These are phyloP conservation scores for Pezicula radicicola DNA, from an alignment of 2,329 filamentous ascomycete species.

Conservation along the genomic window DNA sequence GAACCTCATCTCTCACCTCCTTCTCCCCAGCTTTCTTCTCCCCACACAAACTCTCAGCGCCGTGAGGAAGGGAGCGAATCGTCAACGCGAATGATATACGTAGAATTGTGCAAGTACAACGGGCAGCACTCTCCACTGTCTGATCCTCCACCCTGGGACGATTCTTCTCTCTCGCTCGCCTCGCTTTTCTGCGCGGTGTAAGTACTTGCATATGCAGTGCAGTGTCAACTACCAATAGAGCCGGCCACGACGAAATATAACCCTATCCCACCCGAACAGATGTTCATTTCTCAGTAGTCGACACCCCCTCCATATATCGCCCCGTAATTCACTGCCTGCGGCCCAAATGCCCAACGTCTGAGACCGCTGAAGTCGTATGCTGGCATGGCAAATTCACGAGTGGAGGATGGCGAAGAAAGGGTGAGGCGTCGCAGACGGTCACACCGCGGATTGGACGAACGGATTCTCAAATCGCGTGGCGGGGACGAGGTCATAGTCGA, in stretches of 20 bases:
- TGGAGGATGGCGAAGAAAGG: slow-evolving; percentile 11
- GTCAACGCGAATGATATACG: too few relatives aligned
- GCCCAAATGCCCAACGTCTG: slow-evolving; percentile 12
- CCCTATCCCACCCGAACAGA: slow-evolving; percentile 18
- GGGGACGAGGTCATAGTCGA: slow-evolving; percentile 17
- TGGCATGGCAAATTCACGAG: slow-evolving; percentile 16
- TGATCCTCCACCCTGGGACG: neutral
- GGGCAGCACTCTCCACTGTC: neutral
- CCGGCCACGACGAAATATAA: neutral
- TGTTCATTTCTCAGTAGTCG: slow-evolving; percentile 14
- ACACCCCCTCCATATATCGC: neutral
- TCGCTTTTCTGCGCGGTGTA: neutral
- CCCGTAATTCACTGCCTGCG: neutral
- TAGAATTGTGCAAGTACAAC: neutral
- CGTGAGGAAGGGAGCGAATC: too few relatives aligned
- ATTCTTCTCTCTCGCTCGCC: neutral
- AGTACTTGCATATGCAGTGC: slow-evolving; percentile 1
- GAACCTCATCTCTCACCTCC: too few relatives aligned
- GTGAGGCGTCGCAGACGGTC: slow-evolving; percentile 13
- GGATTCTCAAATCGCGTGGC: slow-evolving; percentile 14
- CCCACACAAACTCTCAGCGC: too few relatives aligned
- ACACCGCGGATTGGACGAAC: slow-evolving; percentile 20
- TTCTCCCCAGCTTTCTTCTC: too few relatives aligned
- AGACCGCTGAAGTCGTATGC: slow-evolving; percentile 12
- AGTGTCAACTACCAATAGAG: neutral